Evolutionary conservation across 495 filamentous ascomycete species (phyloP), one percentile per base, ranked within the genome.

Genomic region (Aspergillus bridgeri): DNA sequence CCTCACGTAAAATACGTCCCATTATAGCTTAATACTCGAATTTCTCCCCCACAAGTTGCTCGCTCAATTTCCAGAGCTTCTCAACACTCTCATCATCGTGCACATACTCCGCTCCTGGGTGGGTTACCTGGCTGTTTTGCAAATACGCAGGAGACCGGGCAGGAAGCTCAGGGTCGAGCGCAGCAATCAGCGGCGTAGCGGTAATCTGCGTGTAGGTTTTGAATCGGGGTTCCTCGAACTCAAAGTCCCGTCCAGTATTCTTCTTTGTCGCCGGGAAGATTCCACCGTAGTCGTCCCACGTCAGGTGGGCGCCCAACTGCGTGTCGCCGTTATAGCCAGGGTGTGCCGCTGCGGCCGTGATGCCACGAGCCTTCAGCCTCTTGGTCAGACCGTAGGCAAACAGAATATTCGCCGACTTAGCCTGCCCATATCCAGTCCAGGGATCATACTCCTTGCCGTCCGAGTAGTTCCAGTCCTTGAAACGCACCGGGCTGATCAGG

Each of bases 21-120:
- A 27, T 33, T 11, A 11, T 33, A 50, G 21, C 11, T 43, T 46
- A 47, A 47, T 54, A 54, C 11, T 19, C 15, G 46, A 54, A 54
- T 18, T 47, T 45, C 52, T 54, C 4, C 3, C 52, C 52, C 1
- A 47, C 52, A 43, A 46, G 20, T 19, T 29, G 5, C 52, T 54
- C 52, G 19, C 33, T 54, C 52, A 54, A 29, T 25, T 46, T 47
- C 43, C 52, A 54, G 11, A 46, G 24, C 43, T 25, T 54, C 23
- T 47, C 52, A 38, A 38, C 33, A 38, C 33, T 38, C 33, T 38
- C 33, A 38, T 38, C 33, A 38, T 38, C 33, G 1, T 4, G 33
- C 33, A 38, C 33, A 15, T 38, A 38, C 33, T 38, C 33, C 9
- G 33, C 33, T 38, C 1, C 9, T 15, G 33, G 0, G 1, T 38